phyloP scores from a whole-genome alignment of 768 basidiomycete genomes.

The Dentipellis sp. region DNA sequence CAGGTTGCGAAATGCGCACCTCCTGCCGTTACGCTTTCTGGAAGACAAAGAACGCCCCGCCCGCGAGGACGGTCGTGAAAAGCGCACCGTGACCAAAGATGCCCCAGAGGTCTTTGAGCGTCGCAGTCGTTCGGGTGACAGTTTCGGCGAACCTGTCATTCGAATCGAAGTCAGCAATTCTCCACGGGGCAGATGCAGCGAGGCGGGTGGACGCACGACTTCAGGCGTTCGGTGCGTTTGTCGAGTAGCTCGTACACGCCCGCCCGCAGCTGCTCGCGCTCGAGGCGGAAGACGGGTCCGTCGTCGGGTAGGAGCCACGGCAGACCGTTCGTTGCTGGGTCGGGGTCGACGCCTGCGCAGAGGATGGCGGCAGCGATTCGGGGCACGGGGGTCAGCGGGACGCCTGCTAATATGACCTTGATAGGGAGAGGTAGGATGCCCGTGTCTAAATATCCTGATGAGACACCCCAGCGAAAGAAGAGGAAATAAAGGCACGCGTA shows the following conservation, averaged over 20 bases:
- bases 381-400: conserved; percentile 36
- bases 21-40: not conserved
- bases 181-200: not conserved
- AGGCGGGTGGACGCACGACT: not conserved
- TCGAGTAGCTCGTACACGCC: conserved; percentile 48
- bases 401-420: conserved; percentile 38
- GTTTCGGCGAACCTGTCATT: not conserved
- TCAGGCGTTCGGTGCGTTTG: not conserved
- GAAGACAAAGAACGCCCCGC: not conserved
- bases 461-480: not conserved
- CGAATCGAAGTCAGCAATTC: too few relatives aligned
- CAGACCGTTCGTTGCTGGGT: conserved; percentile 34
- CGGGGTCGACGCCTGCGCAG: conserved; percentile 37
- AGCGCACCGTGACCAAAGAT: not conserved
- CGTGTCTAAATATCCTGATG: conserved; percentile 28
- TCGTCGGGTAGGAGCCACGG: conserved; percentile 41
- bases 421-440: conserved; percentile 29
- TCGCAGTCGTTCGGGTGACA: not conserved
- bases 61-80: not conserved
- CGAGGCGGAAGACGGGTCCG: conserved; percentile 38
- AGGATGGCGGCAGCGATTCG: conserved; percentile 46
- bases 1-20: too few relatives aligned
- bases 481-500: conserved; percentile 13
- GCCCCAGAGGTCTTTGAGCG: not conserved
- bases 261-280: conserved; percentile 36